These are phyloP conservation scores for Verticillium nubilum DNA, from an alignment of 2,329 filamentous ascomycete species.

Conservation along the genomic window DNA sequence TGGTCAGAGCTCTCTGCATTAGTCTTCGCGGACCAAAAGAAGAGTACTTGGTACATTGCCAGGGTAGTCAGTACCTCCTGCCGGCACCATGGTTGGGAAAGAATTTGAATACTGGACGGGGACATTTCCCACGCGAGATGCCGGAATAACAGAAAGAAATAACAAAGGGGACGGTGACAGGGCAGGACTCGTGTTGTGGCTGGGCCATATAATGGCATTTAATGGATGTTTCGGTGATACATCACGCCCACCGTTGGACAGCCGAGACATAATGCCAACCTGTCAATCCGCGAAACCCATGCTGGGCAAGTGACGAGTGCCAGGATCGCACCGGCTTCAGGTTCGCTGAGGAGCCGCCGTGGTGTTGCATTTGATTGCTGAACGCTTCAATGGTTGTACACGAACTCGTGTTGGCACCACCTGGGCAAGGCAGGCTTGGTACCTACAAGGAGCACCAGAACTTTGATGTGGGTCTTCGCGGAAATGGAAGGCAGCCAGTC, in stretches of 20 bases:
- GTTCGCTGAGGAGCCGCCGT: too few species aligned
- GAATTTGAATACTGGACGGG: neutral
- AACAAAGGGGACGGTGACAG: neutral
- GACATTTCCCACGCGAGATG: neutral
- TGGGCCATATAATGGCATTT: neutral
- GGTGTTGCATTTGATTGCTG: neutral
- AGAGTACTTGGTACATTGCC: neutral
- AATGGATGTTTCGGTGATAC: neutral
- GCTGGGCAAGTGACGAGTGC: neutral
- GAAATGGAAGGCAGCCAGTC: neutral
- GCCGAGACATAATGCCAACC: neutral
- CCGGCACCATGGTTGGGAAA: neutral
- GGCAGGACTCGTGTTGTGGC: neutral
- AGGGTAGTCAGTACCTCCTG: neutral
- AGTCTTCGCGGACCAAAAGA: neutral
- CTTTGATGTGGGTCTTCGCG: neutral
- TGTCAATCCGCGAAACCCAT: neutral
- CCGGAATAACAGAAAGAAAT: neutral
- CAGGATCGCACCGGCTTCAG: too few species aligned
- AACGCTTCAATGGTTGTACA: neutral
- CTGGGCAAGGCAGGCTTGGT: neutral
- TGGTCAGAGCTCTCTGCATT: conserved; percentile 5
- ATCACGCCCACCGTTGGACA: neutral
- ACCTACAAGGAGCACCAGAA: neutral
- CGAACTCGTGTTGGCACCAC: neutral